These are phyloP conservation scores for Cyclotella choctawhatcheeana DNA, from an alignment of 108 stramenopile species.

Conservation along the genomic window DNA sequence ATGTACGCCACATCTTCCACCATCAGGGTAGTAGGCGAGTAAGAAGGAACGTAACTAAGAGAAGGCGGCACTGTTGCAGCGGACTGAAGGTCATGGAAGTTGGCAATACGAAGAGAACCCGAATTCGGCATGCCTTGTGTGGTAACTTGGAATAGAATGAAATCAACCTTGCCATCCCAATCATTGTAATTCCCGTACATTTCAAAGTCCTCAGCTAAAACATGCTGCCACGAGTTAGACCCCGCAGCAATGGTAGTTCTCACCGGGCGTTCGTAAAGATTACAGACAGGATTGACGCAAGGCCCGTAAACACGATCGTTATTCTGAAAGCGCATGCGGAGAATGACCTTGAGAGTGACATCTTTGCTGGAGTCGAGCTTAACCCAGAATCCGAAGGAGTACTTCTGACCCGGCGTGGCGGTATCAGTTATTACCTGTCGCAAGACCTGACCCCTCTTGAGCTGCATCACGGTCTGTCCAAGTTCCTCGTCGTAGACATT, in stretches of 20 bases:
- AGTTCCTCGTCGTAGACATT: constrained; percentile 7
- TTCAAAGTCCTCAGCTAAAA: constrained; percentile 23
- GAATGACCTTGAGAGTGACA: constrained; percentile 15
- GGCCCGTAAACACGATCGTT: constrained; percentile 30
- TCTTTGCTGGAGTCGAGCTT: constrained; percentile 1
- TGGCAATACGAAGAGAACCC: constrained; percentile 18
- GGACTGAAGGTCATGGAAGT: constrained; percentile 19
- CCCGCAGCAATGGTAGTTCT: background rate
- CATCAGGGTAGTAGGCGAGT: constrained; percentile 23
- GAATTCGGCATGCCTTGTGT: constrained; percentile 15
- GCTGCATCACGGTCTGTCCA: constrained; percentile 17
- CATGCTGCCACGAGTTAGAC: constrained; percentile 26
- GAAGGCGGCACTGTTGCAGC: constrained; percentile 20
- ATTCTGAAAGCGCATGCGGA: constrained; percentile 35
- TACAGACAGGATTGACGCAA: constrained; percentile 20
- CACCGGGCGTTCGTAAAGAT: constrained; percentile 25
- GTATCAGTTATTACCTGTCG: constrained; percentile 23
- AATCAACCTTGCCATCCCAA: constrained; percentile 30
- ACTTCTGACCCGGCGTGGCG: constrained; percentile 18
- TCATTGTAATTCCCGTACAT: constrained; percentile 44
- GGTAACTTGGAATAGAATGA: constrained; percentile 28
- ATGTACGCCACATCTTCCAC: constrained; percentile 27
- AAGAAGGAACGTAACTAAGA: constrained; percentile 16
- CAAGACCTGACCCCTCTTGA: constrained; percentile 20
- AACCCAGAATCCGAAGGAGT: constrained; percentile 22